Evolutionary conservation across 164 flowering plant species (phyloP), one percentile per base, ranked within the genome.

Genomic region (Protea cynaroides): DNA sequence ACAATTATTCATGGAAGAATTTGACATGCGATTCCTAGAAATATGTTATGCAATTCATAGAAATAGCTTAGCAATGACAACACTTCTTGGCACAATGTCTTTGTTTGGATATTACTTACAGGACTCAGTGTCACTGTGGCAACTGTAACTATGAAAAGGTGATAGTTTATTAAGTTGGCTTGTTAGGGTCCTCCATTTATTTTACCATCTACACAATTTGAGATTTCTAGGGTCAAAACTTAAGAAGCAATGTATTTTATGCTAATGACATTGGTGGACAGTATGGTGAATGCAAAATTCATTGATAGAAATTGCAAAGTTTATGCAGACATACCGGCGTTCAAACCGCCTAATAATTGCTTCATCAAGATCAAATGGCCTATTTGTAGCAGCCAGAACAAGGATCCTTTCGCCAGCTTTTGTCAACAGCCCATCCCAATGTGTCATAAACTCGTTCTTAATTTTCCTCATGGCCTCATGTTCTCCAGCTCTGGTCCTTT

Each of bases 301-400:
- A 13, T 46, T 44, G 59, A 4, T n/a, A 17, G 1, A 10, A 65
- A 25, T 11, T 46, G 51, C 3, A 6, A 37, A 18, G 18, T 29
- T 14, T 15, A 51, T 13, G 59, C n/a, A 37, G 0, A 56, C 43
- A 55, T 81, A 87, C 98, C 98, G 91, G 58, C 96, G 77, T 69
- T 94, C 98, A 63, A 94, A 94, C 53, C 98, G 89, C 66, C 98
- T 81, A 53, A 94, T 94, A 38, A 94, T 94, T 57, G 97, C 98
- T 78, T 94, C 97, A 76, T 94, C 98, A 56, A 94, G 96, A 73
- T 94, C 98, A 75, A 94, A 94, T 22, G 97, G 98, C 72, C 98
- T 79, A 65, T 94, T 94, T 54, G 98, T 89, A 10, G 97, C 98
- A 55, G 97, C 98, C 65, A 91, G 97, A 58, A 94, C 97, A 60